Evolutionary conservation across 2,329 filamentous ascomycete species (phyloP).

Genomic region (Monilinia laxa): DNA sequence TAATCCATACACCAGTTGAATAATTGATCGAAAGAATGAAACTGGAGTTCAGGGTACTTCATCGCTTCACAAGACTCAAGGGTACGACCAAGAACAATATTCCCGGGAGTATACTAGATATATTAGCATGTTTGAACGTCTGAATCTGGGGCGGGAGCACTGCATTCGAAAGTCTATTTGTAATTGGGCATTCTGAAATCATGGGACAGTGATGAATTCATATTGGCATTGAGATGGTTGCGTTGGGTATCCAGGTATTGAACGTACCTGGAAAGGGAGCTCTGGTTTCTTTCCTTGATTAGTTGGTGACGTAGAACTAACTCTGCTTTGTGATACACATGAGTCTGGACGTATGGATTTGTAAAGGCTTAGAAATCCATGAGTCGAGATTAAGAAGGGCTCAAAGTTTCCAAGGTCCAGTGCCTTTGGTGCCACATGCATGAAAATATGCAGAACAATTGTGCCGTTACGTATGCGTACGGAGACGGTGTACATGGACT

Average conservation of each 20-base stretch:
- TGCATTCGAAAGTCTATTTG: constrained; percentile 11
- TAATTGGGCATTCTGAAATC: constrained; percentile 12
- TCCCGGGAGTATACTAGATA: constrained; percentile 1
- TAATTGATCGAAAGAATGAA: constrained; percentile 13
- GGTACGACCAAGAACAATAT: constrained; percentile 1
- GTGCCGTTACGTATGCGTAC: neutral
- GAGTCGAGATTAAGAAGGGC: neutral
- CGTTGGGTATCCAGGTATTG: neutral
- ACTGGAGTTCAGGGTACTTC: constrained; percentile 3
- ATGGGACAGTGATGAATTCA: constrained; percentile 12
- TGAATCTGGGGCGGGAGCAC: neutral
- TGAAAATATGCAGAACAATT: neutral
- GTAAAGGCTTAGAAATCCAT: neutral
- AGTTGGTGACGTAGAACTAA: neutral
- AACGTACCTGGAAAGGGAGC: neutral
- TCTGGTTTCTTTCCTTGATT: neutral
- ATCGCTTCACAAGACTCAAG: neutral
- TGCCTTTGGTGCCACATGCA: neutral
- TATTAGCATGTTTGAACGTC: neutral
- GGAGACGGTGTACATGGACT: neutral
- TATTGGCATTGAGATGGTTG: neutral
- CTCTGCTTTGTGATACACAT: constrained; percentile 20
- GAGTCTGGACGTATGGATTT: constrained; percentile 10
- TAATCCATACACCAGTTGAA: constrained; percentile 16
- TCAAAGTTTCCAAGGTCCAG: no score